Percentiles rank a stretch among this genome's conserved stretches.
These are phyloP conservation scores for Glycyrrhiza uralensis DNA, from an alignment of 306 rosid species.

Conservation along the genomic window DNA sequence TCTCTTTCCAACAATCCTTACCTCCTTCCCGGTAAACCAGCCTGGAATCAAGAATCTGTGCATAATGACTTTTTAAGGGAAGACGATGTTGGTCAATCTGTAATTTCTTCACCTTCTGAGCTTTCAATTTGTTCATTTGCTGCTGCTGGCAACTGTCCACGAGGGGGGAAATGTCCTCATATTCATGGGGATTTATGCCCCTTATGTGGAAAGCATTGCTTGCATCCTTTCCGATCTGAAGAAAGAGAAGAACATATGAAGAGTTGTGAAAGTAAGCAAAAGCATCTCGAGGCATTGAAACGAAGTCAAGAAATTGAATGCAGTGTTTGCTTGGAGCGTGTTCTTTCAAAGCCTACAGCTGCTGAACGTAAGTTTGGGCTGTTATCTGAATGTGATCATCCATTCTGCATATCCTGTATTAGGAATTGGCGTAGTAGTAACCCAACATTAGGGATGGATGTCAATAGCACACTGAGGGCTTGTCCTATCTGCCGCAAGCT, in stretches of 20 bases:
- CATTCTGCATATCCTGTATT: slow-evolving; percentile 91
- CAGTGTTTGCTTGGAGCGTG: slow-evolving; percentile 93
- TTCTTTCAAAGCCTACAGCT: slow-evolving; percentile 71
- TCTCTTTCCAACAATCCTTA: slow-evolving; percentile 43
- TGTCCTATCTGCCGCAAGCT: slow-evolving; percentile 96
- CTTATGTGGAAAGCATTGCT: slow-evolving; percentile 79
- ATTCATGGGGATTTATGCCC: slow-evolving; percentile 89
- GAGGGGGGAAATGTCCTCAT: slow-evolving; percentile 84
- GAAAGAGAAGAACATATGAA: slow-evolving; percentile 86
- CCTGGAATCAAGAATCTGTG: slow-evolving; percentile 52
- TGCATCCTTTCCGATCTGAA: slow-evolving; percentile 80
- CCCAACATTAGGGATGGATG: slow-evolving; percentile 84
- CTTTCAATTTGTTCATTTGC: slow-evolving; percentile 87
- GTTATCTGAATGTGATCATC: slow-evolving; percentile 94
- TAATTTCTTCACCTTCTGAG: slow-evolving; percentile 53
- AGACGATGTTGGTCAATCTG: slow-evolving; percentile 41
- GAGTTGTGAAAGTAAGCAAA: slow-evolving; percentile 71
- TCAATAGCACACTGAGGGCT: slow-evolving; percentile 82
- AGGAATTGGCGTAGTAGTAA: slow-evolving; percentile 98
- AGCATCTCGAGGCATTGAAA: slow-evolving; percentile 79
- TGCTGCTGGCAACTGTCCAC: slow-evolving; percentile 92
- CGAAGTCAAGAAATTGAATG: slow-evolving; percentile 95
- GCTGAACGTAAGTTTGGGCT: slow-evolving; percentile 94
- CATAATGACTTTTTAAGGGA: slow-evolving; percentile 34
- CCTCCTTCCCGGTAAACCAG: slow-evolving; percentile 44